Percentiles rank a stretch among this genome's conserved stretches.
Evolutionary conservation across 805 yeast genomes (phyloP).

Genomic region (Saturnispora zaruensis): DNA sequence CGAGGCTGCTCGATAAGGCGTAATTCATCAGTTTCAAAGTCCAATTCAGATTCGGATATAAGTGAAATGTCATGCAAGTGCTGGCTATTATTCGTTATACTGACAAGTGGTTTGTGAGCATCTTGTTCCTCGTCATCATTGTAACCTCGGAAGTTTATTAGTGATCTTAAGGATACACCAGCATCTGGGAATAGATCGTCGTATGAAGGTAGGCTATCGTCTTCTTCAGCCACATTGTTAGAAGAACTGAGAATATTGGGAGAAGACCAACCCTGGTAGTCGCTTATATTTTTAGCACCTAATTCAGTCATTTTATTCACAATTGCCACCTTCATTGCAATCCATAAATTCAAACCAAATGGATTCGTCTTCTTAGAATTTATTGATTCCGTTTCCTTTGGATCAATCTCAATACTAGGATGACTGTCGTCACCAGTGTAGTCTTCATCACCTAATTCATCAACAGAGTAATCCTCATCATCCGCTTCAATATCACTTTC

Average conservation of each 20-base stretch:
- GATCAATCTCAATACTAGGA: slow-evolving; percentile 1
- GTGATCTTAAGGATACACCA: slow-evolving; percentile 26
- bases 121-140: slow-evolving; percentile 13
- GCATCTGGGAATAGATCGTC: slow-evolving; percentile 63
- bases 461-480: slow-evolving; percentile 11
- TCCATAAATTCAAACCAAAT: slow-evolving; percentile 24
- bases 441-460: slow-evolving; percentile 7
- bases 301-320: slow-evolving; percentile 13
- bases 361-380: slow-evolving; percentile 13
- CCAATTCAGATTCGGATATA: background rate
- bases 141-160: slow-evolving; percentile 25
- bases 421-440: slow-evolving; percentile 10
- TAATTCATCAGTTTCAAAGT: slow-evolving; percentile 2
- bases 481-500: slow-evolving; percentile 10
- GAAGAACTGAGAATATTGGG: background rate
- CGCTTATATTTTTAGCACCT: slow-evolving; percentile 3
- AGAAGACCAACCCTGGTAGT: background rate
- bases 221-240: slow-evolving; percentile 22
- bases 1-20: slow-evolving; percentile 18
- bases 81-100: background rate
- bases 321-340: slow-evolving; percentile 25
- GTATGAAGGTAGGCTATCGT: slow-evolving; percentile 50
- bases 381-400: background rate
- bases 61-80: background rate
- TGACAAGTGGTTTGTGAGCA: slow-evolving; percentile 3